phyloP scores from a whole-genome alignment of 1,139 yeast genomes.

The Candida pseudoviswanathii region DNA sequence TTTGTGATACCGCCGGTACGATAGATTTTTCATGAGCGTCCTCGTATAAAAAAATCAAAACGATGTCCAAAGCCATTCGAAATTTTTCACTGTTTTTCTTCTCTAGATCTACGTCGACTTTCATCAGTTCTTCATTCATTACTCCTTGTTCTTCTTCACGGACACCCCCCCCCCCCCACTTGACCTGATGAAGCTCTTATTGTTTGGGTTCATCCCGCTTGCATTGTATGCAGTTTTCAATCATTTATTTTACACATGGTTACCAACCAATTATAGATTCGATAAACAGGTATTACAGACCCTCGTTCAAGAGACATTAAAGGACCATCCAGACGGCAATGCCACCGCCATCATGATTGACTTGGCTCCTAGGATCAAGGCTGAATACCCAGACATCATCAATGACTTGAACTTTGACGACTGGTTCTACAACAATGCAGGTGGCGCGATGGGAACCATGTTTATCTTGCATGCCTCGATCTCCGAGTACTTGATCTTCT shows the following conservation, averaged over 20 bases:
- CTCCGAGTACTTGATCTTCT: constrained; percentile 85
- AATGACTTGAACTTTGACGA: constrained; percentile 73
- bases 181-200: constrained; percentile 23
- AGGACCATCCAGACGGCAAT: constrained; percentile 58
- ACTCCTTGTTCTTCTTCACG: not conserved
- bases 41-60: not conserved
- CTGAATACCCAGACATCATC: constrained; percentile 63
- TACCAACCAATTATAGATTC: constrained; percentile 68
- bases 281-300: constrained; percentile 50
- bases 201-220: constrained; percentile 23
- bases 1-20: too few relatives aligned
- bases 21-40: not conserved
- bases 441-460: constrained; percentile 99
- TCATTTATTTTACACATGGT: constrained; percentile 57
- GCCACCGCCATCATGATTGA: constrained; percentile 63
- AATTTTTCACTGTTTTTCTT: not conserved
- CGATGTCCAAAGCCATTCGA: not conserved
- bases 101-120: not conserved
- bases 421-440: constrained; percentile 97
- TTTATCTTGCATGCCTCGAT: constrained; percentile 94
- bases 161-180: not conserved
- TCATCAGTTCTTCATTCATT: not conserved
- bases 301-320: constrained; percentile 53
- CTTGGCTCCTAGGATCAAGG: constrained; percentile 60
- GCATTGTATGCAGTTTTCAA: constrained; percentile 37